These are phyloP conservation scores for Monascus ruber DNA, from an alignment of 2,329 filamentous ascomycete genomes.

Conservation along the genomic window DNA sequence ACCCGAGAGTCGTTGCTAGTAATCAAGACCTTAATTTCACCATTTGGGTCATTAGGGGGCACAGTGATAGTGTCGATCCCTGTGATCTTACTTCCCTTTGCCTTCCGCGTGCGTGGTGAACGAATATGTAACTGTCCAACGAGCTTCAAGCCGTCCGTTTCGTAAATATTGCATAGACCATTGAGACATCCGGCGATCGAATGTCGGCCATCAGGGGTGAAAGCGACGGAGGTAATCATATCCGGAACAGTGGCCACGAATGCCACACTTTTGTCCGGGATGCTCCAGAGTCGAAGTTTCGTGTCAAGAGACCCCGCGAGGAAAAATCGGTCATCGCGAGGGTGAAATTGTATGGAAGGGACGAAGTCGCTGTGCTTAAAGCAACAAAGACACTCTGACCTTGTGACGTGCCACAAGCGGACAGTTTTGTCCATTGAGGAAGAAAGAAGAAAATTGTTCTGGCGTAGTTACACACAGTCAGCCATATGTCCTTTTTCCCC, in stretches of 20 bases:
- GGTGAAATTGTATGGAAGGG: slow-evolving; percentile 89
- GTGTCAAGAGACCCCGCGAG: slow-evolving; percentile 84
- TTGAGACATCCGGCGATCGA: slow-evolving; percentile 80
- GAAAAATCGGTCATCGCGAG: slow-evolving; percentile 91
- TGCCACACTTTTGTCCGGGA: slow-evolving; percentile 87
- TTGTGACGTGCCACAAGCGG: slow-evolving; percentile 79
- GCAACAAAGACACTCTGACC: slow-evolving; percentile 75
- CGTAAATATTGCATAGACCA: slow-evolving; percentile 79
- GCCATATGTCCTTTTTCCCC: not conserved
- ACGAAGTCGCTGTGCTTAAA: slow-evolving; percentile 95
- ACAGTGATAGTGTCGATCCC: slow-evolving; percentile 67
- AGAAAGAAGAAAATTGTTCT: slow-evolving; percentile 89
- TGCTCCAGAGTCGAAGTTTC: slow-evolving; percentile 86
- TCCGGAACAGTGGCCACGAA: slow-evolving; percentile 67
- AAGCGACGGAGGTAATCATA: slow-evolving; percentile 87
- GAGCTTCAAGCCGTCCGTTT: slow-evolving; percentile 79
- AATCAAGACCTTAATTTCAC: slow-evolving; percentile 71
- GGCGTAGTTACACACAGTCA: slow-evolving; percentile 1
- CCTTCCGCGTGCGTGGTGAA: slow-evolving; percentile 81
- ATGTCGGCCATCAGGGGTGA: slow-evolving; percentile 81
- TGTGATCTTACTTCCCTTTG: slow-evolving; percentile 95
- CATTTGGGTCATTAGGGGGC: slow-evolving; percentile 45
- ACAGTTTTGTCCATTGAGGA: slow-evolving; percentile 99
- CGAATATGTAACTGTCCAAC: slow-evolving; percentile 85
- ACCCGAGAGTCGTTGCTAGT: slow-evolving; percentile 93